Percentiles rank a stretch among this genome's conserved stretches.
Evolutionary conservation across 441 rosid genomes (phyloP).

Genomic region (Dalechampia spathulata): DNA sequence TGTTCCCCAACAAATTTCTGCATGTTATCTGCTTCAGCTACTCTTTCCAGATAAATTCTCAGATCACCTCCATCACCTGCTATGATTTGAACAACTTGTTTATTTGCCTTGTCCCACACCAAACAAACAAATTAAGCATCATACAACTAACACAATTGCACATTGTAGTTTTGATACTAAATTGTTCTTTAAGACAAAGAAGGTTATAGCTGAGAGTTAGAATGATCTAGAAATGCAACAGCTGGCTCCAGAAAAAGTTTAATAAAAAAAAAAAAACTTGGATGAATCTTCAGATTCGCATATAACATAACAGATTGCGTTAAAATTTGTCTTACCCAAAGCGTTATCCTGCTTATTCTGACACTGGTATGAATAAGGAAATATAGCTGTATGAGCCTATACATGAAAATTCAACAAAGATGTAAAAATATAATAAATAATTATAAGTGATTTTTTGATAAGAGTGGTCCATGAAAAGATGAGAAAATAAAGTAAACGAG

Average conservation of each 20-base stretch:
- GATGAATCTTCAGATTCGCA: not conserved
- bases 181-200: not conserved
- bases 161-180: not conserved
- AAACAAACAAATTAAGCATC: not conserved
- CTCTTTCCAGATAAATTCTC: conserved; percentile 51
- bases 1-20: conserved; percentile 52
- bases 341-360: conserved; percentile 37
- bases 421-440: not conserved
- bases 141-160: not conserved
- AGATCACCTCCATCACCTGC: conserved; percentile 65
- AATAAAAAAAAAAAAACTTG: not conserved
- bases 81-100: conserved; percentile 8
- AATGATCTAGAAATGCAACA: not conserved
- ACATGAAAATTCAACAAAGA: conserved; percentile 9
- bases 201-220: not conserved
- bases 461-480: not conserved
- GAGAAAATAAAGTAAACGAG: not conserved
- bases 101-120: not conserved
- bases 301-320: not conserved
- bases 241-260: not conserved
- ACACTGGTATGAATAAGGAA: conserved; percentile 62
- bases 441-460: conserved; percentile 1
- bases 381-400: conserved; percentile 67
- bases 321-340: conserved; percentile 41
- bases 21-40: conserved; percentile 47